phyloP scores from a whole-genome alignment of 1,139 yeast genomes.

The Blastobotrys elegans region DNA sequence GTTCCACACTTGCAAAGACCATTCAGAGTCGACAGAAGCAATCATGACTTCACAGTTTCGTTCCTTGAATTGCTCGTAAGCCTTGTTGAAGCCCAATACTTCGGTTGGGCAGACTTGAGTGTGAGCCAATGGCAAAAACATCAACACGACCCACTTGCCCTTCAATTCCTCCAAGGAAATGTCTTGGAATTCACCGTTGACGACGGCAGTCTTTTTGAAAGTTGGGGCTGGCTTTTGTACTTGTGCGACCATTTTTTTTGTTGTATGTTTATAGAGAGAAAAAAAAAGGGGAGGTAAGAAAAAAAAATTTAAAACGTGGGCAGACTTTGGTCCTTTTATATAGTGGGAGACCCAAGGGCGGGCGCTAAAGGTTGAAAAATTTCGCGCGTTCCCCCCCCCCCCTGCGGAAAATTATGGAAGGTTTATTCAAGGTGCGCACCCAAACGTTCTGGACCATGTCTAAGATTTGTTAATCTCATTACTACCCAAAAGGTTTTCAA shows the following conservation, averaged over 20 bases:
- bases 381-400: not conserved
- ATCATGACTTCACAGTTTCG: constrained; percentile 86
- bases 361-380: not conserved
- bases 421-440: not conserved
- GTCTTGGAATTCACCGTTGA: constrained; percentile 93
- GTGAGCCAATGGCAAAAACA: constrained; percentile 92
- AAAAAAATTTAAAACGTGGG: not conserved
- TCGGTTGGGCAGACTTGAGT: constrained; percentile 99
- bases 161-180: constrained; percentile 88
- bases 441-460: not conserved
- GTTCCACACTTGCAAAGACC: constrained; percentile 97
- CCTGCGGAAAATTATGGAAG: not conserved
- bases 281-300: not conserved
- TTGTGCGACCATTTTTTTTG: constrained; percentile 68
- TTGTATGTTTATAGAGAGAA: not conserved
- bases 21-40: constrained; percentile 98
- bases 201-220: constrained; percentile 94
- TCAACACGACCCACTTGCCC: constrained; percentile 96
- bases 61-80: constrained; percentile 80
- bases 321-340: not conserved
- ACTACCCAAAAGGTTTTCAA: no score
- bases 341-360: not conserved
- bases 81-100: constrained; percentile 97
- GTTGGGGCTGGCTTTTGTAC: constrained; percentile 95
- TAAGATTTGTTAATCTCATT: not conserved